A percentile compares a stretch with the other conserved stretches of the same genome.
These are phyloP conservation scores for Coniochaeta sp. DNA, from an alignment of 2,329 filamentous ascomycete species.

Conservation along the genomic window DNA sequence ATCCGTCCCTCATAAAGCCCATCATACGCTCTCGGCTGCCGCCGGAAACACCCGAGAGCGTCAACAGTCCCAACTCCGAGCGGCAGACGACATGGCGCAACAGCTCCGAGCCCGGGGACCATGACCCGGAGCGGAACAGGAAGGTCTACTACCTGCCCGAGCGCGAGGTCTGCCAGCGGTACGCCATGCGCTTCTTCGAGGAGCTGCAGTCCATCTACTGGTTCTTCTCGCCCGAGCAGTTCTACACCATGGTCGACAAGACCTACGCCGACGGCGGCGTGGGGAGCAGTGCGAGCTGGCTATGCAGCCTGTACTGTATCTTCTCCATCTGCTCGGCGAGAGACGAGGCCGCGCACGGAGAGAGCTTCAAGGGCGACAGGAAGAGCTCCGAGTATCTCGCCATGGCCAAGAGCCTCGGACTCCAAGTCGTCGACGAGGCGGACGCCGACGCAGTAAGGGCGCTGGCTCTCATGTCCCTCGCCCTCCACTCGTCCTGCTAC, in stretches of 20 bases:
- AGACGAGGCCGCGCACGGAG: not conserved
- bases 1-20: constrained; percentile 2
- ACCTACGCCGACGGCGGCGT: constrained; percentile 4
- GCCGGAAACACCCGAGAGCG: constrained; percentile 1
- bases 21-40: constrained; percentile 3
- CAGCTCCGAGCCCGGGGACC: too few relatives aligned
- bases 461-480: constrained; percentile 3
- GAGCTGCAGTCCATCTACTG: constrained; percentile 9
- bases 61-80: too few relatives aligned
- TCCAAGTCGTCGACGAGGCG: constrained; percentile 5
- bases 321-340: constrained; percentile 6
- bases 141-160: constrained; percentile 5
- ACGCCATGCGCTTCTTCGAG: constrained; percentile 7
- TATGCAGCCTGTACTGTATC: constrained; percentile 7
- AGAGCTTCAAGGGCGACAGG: not conserved
- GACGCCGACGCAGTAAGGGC: constrained; percentile 6
- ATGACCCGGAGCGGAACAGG: too few relatives aligned
- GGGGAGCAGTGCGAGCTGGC: not conserved
- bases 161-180: constrained; percentile 6
- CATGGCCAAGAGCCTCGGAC: constrained; percentile 3
- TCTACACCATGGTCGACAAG: constrained; percentile 7
- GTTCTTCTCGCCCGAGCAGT: constrained; percentile 9
- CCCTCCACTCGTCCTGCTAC: constrained; percentile 6
- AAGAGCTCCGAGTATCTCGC: constrained; percentile 5
- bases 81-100: too few relatives aligned